Conservation (phyloP, 2,329 filamentous ascomycete genomes). For the Chaetomiaceae sp. region DNA sequence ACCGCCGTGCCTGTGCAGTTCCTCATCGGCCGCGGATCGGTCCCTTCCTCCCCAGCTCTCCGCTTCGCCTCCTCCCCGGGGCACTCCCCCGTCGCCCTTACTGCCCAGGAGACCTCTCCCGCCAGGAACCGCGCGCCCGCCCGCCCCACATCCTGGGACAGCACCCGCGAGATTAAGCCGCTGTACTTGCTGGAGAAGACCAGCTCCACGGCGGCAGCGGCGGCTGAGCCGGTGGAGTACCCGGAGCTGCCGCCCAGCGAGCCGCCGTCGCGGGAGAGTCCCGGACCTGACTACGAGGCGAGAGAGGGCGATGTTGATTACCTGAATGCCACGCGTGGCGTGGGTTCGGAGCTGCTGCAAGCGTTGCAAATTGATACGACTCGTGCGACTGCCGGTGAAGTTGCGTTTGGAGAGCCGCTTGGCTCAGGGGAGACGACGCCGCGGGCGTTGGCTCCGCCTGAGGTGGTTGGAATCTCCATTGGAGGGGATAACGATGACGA, state of each 20-base stretch:
- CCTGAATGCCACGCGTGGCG: background rate
- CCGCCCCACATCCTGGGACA: slow-evolving; percentile 57
- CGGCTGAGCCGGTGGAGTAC: slow-evolving; percentile 34
- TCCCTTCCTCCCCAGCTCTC: slow-evolving; percentile 38
- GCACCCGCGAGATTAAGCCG: slow-evolving; percentile 66
- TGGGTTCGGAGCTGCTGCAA: background rate
- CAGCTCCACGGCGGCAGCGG: slow-evolving; percentile 25
- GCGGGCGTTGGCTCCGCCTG: slow-evolving; percentile 1
- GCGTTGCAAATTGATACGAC: slow-evolving; percentile 18
- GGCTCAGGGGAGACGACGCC: slow-evolving; percentile 18
- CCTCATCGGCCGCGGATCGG: slow-evolving; percentile 44
- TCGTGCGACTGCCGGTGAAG: background rate
- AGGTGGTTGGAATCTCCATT: too few relatives aligned
- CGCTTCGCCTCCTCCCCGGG: slow-evolving; percentile 37
- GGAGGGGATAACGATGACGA: background rate
- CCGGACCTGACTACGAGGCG: slow-evolving; percentile 26
- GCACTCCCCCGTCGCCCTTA: slow-evolving; percentile 24
- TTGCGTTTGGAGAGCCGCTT: slow-evolving; percentile 11
- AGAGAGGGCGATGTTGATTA: slow-evolving; percentile 27
- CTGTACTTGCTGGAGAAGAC: slow-evolving; percentile 71
- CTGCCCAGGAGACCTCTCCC: slow-evolving; percentile 24
- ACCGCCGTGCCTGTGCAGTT: slow-evolving; percentile 54
- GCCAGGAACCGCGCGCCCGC: slow-evolving; percentile 34
- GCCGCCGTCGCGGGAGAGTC: slow-evolving; percentile 25
- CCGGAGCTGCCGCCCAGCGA: slow-evolving; percentile 46